These are phyloP conservation scores for Clarireedia monteithiana DNA, from an alignment of 2,329 filamentous ascomycete genomes.

Conservation along the genomic window DNA sequence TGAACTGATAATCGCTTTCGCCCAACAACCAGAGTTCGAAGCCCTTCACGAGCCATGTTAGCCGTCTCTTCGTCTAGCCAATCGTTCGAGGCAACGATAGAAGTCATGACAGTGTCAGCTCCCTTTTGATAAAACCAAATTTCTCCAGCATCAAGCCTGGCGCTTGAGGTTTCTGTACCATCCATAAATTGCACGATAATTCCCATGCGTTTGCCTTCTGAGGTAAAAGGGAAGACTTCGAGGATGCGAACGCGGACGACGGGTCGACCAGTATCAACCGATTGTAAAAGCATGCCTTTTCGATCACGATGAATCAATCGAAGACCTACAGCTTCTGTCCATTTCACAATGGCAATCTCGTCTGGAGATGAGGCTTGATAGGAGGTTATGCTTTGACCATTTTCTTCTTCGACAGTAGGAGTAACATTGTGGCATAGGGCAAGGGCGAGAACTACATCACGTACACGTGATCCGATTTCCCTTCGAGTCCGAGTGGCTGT, in stretches of 20 bases:
- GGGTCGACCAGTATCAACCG: conserved; percentile 60
- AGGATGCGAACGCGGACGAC: conserved; percentile 84
- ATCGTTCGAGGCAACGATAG: conserved; percentile 90
- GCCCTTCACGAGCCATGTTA: conserved; percentile 97
- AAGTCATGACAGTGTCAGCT: conserved; percentile 95
- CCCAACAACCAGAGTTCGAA: conserved; percentile 92
- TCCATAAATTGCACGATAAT: conserved; percentile 84
- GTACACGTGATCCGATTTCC: conserved; percentile 88
- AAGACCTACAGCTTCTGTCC: conserved; percentile 88
- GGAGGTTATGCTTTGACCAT: conserved; percentile 67
- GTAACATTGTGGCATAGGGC: conserved; percentile 97
- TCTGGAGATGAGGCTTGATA: conserved; percentile 98
- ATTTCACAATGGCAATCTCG: conserved; percentile 94
- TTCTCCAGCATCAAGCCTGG: conserved; percentile 55
- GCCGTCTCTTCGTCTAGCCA: conserved; percentile 98
- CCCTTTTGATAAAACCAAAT: conserved; percentile 99
- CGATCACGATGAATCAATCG: conserved; percentile 80
- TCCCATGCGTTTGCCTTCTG: conserved; percentile 96
- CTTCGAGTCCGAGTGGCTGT: conserved; percentile 74
- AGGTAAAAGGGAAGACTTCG: conserved; percentile 95
- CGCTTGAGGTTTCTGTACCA: conserved; percentile 39
- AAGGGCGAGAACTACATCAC: conserved; percentile 85
- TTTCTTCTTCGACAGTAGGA: conserved; percentile 76
- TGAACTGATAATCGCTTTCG: conserved; percentile 72
- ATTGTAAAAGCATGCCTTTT: conserved; percentile 75